phyloP scores from a whole-genome alignment of 2,329 filamentous ascomycete species.

The Microdochium trichocladiopsis region DNA sequence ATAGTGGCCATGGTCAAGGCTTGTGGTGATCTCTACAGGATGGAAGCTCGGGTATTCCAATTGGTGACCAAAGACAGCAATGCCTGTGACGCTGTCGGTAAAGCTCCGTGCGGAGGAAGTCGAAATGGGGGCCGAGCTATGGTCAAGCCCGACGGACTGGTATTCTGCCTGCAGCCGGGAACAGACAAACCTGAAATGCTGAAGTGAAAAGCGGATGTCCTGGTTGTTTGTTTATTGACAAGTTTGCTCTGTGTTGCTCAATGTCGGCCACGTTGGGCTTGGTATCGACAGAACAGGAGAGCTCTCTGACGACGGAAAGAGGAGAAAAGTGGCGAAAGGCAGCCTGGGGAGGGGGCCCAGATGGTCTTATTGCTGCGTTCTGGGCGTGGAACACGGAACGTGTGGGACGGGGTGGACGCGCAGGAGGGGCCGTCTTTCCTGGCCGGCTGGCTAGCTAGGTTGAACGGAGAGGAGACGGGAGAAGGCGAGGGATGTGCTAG shows the following conservation, averaged over 20 bases:
- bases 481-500: background rate
- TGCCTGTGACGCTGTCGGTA: background rate
- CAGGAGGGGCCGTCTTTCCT: background rate
- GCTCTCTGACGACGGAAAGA: constrained; percentile 11
- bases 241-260: background rate
- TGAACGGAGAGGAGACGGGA: background rate
- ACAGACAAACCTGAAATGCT: background rate
- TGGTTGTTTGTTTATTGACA: constrained; percentile 17
- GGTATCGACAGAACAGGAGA: constrained; percentile 1
- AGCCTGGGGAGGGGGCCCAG: constrained; percentile 15
- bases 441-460: too few relatives aligned
- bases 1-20: constrained; percentile 43
- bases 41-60: constrained; percentile 2
- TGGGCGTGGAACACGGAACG: background rate
- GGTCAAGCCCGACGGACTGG: too few relatives aligned
- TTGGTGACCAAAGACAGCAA: background rate
- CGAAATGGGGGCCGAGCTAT: too few relatives aligned
- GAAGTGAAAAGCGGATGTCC: constrained; percentile 2
- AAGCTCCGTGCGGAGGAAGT: too few relatives aligned
- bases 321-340: constrained; percentile 20
- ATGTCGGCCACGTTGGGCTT: background rate
- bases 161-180: too few relatives aligned
- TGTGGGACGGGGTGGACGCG: background rate
- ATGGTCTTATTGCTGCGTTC: constrained; percentile 22
- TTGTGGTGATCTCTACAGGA: constrained; percentile 6